Conservation (phyloP, 768 basidiomycete species). For the Russula ochroleuca region DNA sequence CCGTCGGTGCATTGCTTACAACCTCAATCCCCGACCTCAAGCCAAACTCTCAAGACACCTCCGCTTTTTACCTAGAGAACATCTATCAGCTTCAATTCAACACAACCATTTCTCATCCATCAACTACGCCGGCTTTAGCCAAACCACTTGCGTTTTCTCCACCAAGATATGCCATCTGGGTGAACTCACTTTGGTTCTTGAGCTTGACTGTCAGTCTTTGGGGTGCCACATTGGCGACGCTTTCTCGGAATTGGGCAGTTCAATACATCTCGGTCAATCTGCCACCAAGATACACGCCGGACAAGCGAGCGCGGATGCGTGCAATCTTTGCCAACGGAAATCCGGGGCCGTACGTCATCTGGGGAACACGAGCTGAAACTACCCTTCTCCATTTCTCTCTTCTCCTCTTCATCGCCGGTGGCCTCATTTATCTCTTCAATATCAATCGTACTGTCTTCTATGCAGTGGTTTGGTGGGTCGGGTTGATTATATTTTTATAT, state of each 20-base stretch:
- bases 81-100: not conserved
- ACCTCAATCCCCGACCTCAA: constrained; percentile 7
- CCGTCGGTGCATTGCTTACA: constrained; percentile 7
- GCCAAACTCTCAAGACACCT: not conserved
- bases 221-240: not conserved
- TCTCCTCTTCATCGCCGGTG: not conserved
- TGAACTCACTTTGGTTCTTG: constrained; percentile 15
- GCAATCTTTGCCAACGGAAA: not conserved
- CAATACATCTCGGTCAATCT: constrained; percentile 5
- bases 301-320: constrained; percentile 11
- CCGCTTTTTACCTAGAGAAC: not conserved
- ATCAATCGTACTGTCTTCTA: not conserved
- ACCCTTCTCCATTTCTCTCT: not conserved
- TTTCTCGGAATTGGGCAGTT: not conserved
- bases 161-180: constrained; percentile 2
- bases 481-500: too few species aligned
- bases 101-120: not conserved
- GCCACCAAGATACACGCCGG: not conserved
- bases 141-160: not conserved
- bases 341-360: not conserved
- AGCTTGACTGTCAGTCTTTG: constrained; percentile 1
- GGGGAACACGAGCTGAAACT: not conserved
- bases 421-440: not conserved
- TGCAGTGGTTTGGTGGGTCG: not conserved
- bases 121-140: not conserved